Evolutionary conservation across 2,329 filamentous ascomycete genomes (phyloP).

Genomic region (Aureobasidium lini): DNA sequence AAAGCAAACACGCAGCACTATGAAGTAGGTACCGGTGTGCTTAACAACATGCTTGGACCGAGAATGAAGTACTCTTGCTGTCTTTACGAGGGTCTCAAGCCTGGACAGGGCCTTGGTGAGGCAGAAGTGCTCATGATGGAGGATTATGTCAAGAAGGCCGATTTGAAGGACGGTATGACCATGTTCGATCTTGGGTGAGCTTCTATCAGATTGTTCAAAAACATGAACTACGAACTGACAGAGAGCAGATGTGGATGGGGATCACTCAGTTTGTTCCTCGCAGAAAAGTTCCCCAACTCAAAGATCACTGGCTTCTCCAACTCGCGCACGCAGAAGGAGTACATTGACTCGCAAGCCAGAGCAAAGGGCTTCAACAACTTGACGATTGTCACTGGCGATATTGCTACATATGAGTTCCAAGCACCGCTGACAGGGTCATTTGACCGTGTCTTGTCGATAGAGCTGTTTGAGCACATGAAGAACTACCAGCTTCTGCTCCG

Average conservation of each 20-base stretch:
- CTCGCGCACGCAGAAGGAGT: slow-evolving; percentile 58
- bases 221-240: neutral
- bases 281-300: slow-evolving; percentile 55
- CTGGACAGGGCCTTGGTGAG: slow-evolving; percentile 20
- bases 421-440: slow-evolving; percentile 34
- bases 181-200: slow-evolving; percentile 55
- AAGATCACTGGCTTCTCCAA: slow-evolving; percentile 62
- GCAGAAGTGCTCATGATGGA: slow-evolving; percentile 61
- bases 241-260: slow-evolving; percentile 58
- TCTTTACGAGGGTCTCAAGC: slow-evolving; percentile 57
- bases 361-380: slow-evolving; percentile 53
- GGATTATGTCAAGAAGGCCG: slow-evolving; percentile 54
- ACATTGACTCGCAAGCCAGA: slow-evolving; percentile 55
- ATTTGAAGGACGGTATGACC: slow-evolving; percentile 51
- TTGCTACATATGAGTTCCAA: slow-evolving; percentile 57
- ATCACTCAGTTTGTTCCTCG: slow-evolving; percentile 57
- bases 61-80: slow-evolving; percentile 68
- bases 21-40: slow-evolving; percentile 60
- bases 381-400: slow-evolving; percentile 57
- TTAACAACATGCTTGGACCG: slow-evolving; percentile 55
- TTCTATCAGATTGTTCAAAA: too few relatives aligned
- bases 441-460: slow-evolving; percentile 61
- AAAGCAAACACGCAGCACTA: slow-evolving; percentile 65
- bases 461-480: slow-evolving; percentile 72
- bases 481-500: slow-evolving; percentile 62